phyloP scores from a whole-genome alignment of 257 asterid species.

The Scutellaria barbata region DNA sequence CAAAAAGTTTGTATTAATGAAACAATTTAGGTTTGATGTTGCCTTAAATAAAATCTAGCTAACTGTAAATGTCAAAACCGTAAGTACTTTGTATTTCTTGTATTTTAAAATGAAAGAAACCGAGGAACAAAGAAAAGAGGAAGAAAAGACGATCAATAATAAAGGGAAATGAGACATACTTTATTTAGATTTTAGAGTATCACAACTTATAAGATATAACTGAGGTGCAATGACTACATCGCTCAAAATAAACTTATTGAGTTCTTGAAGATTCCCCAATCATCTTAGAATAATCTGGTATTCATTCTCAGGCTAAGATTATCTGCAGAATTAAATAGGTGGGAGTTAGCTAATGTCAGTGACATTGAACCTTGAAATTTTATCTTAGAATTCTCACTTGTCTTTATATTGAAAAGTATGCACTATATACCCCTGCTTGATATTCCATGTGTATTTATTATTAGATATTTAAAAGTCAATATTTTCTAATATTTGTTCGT shows the following conservation, averaged over 20 bases:
- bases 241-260: background rate
- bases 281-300: background rate
- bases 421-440: background rate
- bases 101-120: background rate
- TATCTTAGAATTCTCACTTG: background rate
- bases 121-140: background rate
- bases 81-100: background rate
- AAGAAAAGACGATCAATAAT: background rate
- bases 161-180: background rate
- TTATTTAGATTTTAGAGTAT: background rate
- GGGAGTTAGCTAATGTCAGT: background rate
- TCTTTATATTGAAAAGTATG: background rate
- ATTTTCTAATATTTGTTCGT: background rate
- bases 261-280: background rate
- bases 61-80: background rate
- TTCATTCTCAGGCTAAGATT: background rate
- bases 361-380: background rate
- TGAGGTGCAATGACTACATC: background rate
- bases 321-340: background rate
- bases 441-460: background rate
- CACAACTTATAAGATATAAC: background rate
- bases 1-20: background rate
- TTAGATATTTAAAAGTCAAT: background rate
- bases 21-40: slow-evolving; percentile 10
- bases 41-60: background rate